phyloP scores from a whole-genome alignment of 192 early-diverging fungal genomes.

The Powellomyces hirtus region DNA sequence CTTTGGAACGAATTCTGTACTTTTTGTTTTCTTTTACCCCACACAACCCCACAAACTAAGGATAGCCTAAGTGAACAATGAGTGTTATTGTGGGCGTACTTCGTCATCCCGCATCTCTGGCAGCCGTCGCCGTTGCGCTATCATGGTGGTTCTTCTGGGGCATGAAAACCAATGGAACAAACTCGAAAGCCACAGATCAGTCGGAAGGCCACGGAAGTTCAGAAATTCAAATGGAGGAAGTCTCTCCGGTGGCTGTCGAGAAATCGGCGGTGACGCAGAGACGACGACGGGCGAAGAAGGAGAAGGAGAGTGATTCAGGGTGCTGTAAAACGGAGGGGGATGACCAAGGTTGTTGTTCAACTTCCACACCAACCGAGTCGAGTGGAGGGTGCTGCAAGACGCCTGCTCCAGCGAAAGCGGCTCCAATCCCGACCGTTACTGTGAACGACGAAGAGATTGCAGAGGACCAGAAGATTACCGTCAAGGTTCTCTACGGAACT shows the following conservation, averaged over 20 bases:
- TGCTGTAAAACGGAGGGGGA: constrained; percentile 6
- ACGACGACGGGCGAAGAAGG: not conserved
- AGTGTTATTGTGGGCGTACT: not conserved
- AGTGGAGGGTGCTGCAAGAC: not conserved
- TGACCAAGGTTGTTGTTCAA: not conserved
- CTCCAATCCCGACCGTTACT: not conserved
- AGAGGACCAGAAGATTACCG: constrained; percentile 11
- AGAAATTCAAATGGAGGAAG: not conserved
- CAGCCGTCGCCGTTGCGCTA: not conserved
- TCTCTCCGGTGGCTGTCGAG: not conserved
- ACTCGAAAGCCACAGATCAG: not conserved
- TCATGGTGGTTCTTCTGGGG: not conserved
- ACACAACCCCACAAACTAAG: too few relatives aligned
- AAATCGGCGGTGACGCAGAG: not conserved
- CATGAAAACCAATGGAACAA: not conserved
- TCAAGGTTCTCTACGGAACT: constrained; percentile 59
- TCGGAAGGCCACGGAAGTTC: not conserved
- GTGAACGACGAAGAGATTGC: not conserved
- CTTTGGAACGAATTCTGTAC: too few relatives aligned
- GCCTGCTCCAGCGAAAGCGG: not conserved
- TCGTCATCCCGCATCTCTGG: not conserved
- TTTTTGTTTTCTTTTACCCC: too few relatives aligned
- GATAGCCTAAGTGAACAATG: too few relatives aligned
- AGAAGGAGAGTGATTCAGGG: not conserved
- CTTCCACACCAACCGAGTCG: not conserved